Percentiles rank a stretch among this genome's conserved stretches.
These are phyloP conservation scores for Chaetomium strumarium DNA, from an alignment of 2,329 filamentous ascomycete species.

Conservation along the genomic window DNA sequence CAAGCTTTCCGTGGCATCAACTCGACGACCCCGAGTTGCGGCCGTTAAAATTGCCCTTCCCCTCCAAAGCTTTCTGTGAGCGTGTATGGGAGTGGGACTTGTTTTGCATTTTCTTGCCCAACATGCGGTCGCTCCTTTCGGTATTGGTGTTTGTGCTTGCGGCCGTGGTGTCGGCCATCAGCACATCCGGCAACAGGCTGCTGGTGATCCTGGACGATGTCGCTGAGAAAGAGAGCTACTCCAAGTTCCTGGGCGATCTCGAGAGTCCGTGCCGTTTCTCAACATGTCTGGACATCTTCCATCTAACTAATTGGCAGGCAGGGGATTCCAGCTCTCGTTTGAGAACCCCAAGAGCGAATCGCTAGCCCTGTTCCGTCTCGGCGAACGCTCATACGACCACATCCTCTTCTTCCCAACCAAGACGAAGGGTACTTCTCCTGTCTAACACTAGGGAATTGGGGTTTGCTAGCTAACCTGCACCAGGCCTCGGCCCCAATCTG, in stretches of 20 bases:
- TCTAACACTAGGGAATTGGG: neutral
- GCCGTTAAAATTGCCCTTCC: slow-evolving; percentile 21
- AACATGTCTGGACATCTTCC: neutral
- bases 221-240: slow-evolving; percentile 74
- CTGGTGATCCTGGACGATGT: slow-evolving; percentile 82
- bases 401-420: slow-evolving; percentile 82
- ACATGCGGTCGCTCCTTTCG: slow-evolving; percentile 68
- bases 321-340: slow-evolving; percentile 76
- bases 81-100: slow-evolving; percentile 7
- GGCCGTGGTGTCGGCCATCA: slow-evolving; percentile 66
- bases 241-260: slow-evolving; percentile 70
- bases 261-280: slow-evolving; percentile 44
- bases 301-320: slow-evolving; percentile 45
- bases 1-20: slow-evolving; percentile 17
- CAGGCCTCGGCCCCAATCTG: slow-evolving; percentile 80
- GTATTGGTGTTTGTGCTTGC: slow-evolving; percentile 62
- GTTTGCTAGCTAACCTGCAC: neutral
- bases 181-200: slow-evolving; percentile 71
- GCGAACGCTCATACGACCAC: slow-evolving; percentile 87
- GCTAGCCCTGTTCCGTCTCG: slow-evolving; percentile 75
- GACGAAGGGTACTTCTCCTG: slow-evolving; percentile 63
- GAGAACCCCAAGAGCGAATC: slow-evolving; percentile 76
- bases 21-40: slow-evolving; percentile 14
- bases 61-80: slow-evolving; percentile 3
- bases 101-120: slow-evolving; percentile 3